Evolutionary conservation across 306 rosid species (phyloP).

Genomic region (Rosa chinensis): DNA sequence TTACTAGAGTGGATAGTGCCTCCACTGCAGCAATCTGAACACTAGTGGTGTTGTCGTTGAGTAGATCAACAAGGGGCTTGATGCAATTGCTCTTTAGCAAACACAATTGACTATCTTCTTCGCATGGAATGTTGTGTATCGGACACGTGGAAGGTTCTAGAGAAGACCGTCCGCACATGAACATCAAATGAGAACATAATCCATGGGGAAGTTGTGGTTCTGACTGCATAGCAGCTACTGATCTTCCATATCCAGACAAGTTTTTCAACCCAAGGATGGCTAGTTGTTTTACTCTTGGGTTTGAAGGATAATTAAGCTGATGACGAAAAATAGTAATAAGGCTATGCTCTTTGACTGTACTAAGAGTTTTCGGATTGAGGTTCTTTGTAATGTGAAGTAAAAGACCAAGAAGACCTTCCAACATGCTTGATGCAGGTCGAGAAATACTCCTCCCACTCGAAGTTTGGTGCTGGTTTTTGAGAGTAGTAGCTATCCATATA

Average conservation of each 20-base stretch:
- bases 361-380: slow-evolving; percentile 37
- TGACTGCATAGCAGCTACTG: slow-evolving; percentile 29
- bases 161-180: slow-evolving; percentile 44
- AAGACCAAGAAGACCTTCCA: slow-evolving; percentile 66
- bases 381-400: slow-evolving; percentile 45
- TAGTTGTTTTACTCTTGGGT: slow-evolving; percentile 44
- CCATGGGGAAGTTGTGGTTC: slow-evolving; percentile 27
- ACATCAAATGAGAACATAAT: slow-evolving; percentile 29
- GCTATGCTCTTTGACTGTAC: slow-evolving; percentile 37
- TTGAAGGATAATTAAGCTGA: slow-evolving; percentile 49
- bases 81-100: slow-evolving; percentile 43
- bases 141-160: slow-evolving; percentile 33
- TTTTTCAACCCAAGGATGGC: slow-evolving; percentile 51
- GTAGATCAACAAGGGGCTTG: slow-evolving; percentile 49
- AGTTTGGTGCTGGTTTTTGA: slow-evolving; percentile 31
- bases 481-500: slow-evolving; percentile 40
- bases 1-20: slow-evolving; percentile 43
- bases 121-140: slow-evolving; percentile 38
- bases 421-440: slow-evolving; percentile 39
- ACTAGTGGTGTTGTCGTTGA: slow-evolving; percentile 37
- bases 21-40: slow-evolving; percentile 53
- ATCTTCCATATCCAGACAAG: slow-evolving; percentile 51
- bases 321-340: slow-evolving; percentile 47
- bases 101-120: slow-evolving; percentile 42
- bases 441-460: slow-evolving; percentile 35